Conservation (phyloP, 192 early-diverging fungal genomes). For the Coemansia sp. region DNA sequence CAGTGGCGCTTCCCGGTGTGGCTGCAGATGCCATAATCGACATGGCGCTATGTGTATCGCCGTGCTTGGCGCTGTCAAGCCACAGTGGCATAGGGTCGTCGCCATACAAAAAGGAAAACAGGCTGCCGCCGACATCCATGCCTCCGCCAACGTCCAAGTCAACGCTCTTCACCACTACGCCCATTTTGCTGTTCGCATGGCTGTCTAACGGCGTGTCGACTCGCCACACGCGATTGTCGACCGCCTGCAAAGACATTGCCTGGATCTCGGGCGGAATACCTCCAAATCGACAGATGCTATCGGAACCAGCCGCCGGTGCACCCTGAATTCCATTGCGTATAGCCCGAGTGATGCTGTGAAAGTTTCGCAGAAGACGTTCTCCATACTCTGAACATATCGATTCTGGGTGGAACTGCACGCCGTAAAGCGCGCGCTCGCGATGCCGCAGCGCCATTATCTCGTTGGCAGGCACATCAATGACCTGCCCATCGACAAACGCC, state of each 20-base stretch:
- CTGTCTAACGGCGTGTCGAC: background rate
- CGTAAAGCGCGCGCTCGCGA: conserved; percentile 64
- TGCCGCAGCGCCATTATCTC: conserved; percentile 84
- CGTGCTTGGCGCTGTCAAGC: conserved; percentile 60
- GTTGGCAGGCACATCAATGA: background rate
- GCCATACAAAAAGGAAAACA: conserved; percentile 22
- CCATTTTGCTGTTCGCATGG: background rate
- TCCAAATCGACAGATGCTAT: no score
- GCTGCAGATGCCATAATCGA: conserved; percentile 33
- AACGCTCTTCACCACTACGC: conserved; percentile 31
- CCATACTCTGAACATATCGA: conserved; percentile 87
- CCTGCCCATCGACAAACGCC: background rate
- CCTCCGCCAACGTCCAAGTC: background rate
- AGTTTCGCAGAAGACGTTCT: conserved; percentile 66
- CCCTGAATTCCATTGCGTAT: background rate
- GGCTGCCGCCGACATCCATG: background rate
- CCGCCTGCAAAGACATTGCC: conserved; percentile 14
- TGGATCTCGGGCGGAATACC: conserved; percentile 5
- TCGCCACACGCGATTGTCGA: conserved; percentile 6
- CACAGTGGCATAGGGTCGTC: conserved; percentile 51
- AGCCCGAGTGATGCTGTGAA: conserved; percentile 27
- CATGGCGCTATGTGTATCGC: background rate
- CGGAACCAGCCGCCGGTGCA: no score
- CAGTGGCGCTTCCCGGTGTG: conserved; percentile 16
- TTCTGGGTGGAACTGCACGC: conserved; percentile 97